Percentiles rank a stretch among this genome's conserved stretches.
Evolutionary conservation across 2,329 filamentous ascomycete species (phyloP).

Genomic region (Lachnellula subtilissima): DNA sequence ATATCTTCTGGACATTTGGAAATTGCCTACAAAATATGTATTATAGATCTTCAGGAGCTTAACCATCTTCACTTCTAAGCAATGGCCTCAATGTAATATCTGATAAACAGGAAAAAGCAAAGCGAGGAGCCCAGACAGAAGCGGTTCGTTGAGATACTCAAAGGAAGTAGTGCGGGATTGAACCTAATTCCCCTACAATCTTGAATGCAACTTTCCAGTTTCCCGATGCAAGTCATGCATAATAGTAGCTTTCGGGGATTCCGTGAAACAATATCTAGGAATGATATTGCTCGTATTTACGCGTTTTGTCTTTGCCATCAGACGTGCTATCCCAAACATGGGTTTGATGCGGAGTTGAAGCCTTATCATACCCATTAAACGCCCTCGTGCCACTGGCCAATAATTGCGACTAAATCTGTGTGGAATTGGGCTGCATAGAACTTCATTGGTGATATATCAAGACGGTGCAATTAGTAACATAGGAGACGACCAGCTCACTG

Average conservation of each 20-base stretch:
- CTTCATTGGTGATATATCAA: too few relatives aligned
- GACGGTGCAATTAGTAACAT: too few relatives aligned
- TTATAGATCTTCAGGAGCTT: constrained; percentile 17
- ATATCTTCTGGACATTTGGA: too few relatives aligned
- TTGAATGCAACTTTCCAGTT: neutral
- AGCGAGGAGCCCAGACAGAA: neutral
- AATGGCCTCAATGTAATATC: constrained; percentile 3
- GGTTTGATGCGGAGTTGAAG: too few relatives aligned
- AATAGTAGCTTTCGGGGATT: neutral
- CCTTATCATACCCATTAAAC: too few relatives aligned
- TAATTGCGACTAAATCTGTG: too few relatives aligned
- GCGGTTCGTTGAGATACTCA: too few relatives aligned
- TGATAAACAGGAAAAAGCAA: neutral
- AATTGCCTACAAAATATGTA: constrained; percentile 15
- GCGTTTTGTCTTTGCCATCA: neutral
- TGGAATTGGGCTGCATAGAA: too few relatives aligned
- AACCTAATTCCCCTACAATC: neutral
- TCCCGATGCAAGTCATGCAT: neutral
- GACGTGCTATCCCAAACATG: too few relatives aligned
- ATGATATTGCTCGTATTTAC: neutral
- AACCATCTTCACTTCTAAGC: constrained; percentile 5
- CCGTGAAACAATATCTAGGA: neutral
- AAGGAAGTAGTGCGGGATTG: neutral
- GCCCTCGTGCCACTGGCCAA: too few relatives aligned
- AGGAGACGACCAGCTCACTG: too few relatives aligned